Evolutionary conservation across 805 yeast species (phyloP).

Genomic region (Starmerella khaoyaiensis): DNA sequence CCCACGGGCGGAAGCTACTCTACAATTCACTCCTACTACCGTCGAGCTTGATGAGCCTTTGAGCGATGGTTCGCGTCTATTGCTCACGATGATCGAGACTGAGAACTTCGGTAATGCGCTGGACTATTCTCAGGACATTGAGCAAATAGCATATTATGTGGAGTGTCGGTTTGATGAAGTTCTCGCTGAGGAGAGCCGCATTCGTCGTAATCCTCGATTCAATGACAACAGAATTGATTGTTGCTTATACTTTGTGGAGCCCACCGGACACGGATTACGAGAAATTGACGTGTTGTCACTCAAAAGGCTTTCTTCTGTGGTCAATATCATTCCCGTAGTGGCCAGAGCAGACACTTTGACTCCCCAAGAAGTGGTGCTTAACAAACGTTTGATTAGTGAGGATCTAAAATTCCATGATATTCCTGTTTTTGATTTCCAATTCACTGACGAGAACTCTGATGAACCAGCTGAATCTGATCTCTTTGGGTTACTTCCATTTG

Average conservation of each 20-base stretch:
- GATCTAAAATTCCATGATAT: conserved; percentile 51
- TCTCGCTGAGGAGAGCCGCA: conserved; percentile 60
- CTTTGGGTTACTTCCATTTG: conserved; percentile 51
- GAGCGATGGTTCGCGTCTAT: conserved; percentile 28
- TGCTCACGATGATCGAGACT: conserved; percentile 50
- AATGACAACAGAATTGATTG: conserved; percentile 65
- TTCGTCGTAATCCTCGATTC: conserved; percentile 57
- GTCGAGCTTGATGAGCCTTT: conserved; percentile 42
- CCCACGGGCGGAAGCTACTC: conserved; percentile 1
- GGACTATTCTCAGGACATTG: conserved; percentile 42
- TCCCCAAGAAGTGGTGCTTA: conserved; percentile 41
- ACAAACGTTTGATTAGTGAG: conserved; percentile 42
- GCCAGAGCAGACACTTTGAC: conserved; percentile 73
- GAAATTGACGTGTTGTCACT: conserved; percentile 68
- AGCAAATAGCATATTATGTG: conserved; percentile 43
- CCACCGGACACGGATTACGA: conserved; percentile 40
- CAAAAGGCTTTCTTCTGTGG: conserved; percentile 54
- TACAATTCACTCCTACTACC: conserved; percentile 18
- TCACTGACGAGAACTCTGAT: conserved; percentile 44
- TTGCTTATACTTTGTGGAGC: conserved; percentile 62
- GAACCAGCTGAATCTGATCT: conserved; percentile 8
- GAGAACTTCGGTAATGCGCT: conserved; percentile 68
- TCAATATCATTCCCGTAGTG: conserved; percentile 72
- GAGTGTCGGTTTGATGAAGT: conserved; percentile 59
- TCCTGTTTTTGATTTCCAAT: conserved; percentile 63